Percentiles rank a stretch among this genome's conserved stretches.
phyloP scores from a whole-genome alignment of 176 grass and related monocot species.

The Themeda triandra region DNA sequence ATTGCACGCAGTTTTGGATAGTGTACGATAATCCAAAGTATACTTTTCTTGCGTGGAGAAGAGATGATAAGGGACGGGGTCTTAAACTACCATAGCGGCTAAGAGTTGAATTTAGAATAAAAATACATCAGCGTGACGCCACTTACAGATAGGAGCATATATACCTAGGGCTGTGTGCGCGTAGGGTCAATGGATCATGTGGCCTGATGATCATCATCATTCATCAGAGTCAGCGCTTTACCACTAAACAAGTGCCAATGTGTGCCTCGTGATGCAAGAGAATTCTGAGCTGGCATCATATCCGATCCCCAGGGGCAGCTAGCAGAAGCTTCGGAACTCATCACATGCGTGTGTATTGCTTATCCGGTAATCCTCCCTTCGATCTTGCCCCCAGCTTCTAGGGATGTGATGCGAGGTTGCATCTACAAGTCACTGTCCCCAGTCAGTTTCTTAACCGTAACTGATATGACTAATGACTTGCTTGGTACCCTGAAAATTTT shows the following conservation, averaged over 20 bases:
- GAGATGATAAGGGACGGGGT: background rate
- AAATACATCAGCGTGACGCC: background rate
- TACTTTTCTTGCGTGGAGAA: background rate
- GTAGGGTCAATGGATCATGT: background rate
- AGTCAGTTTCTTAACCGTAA: background rate
- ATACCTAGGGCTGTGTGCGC: background rate
- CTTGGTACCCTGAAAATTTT: background rate
- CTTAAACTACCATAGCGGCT: background rate
- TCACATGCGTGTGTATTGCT: background rate
- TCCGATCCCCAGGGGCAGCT: background rate
- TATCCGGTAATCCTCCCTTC: background rate
- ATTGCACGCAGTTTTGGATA: background rate
- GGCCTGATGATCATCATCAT: background rate
- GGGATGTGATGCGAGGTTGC: slow-evolving; percentile 4
- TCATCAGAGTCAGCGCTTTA: background rate
- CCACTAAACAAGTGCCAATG: background rate
- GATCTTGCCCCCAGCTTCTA: background rate
- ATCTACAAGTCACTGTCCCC: slow-evolving; percentile 30
- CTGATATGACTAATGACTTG: background rate
- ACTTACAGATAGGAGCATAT: background rate
- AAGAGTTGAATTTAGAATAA: background rate
- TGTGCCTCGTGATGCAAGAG: slow-evolving; percentile 14
- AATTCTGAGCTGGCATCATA: too few species aligned
- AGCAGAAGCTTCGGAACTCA: background rate
- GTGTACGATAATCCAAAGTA: background rate